phyloP scores from a whole-genome alignment of 495 filamentous ascomycete genomes.

The Podospora comata region DNA sequence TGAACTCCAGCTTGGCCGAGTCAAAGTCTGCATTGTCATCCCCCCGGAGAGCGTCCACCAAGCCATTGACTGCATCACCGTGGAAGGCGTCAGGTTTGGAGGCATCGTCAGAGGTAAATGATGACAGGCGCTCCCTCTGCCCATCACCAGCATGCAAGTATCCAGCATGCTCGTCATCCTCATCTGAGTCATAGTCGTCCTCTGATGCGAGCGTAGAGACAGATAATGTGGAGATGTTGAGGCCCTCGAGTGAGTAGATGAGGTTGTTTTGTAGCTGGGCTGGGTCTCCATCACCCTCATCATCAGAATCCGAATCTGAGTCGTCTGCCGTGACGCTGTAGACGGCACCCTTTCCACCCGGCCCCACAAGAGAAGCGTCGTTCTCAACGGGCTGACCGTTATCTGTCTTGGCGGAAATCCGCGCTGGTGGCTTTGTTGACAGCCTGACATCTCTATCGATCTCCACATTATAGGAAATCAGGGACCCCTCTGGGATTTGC shows the following conservation, averaged over 20 bases:
- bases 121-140: constrained; percentile 46
- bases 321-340: constrained; percentile 48
- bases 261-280: constrained; percentile 40
- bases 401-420: constrained; percentile 39
- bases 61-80: constrained; percentile 76
- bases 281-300: constrained; percentile 46
- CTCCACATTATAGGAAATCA: constrained; percentile 75
- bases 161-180: constrained; percentile 29
- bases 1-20: constrained; percentile 84
- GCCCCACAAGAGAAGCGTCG: constrained; percentile 57
- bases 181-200: constrained; percentile 41
- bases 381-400: constrained; percentile 42
- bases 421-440: constrained; percentile 25
- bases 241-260: constrained; percentile 66
- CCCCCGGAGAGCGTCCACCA: constrained; percentile 70
- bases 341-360: constrained; percentile 50
- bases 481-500: constrained; percentile 63
- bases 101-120: constrained; percentile 51
- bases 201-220: constrained; percentile 60
- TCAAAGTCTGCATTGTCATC: constrained; percentile 66
- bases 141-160: constrained; percentile 20
- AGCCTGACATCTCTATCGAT: constrained; percentile 56
- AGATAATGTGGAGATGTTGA: constrained; percentile 71
- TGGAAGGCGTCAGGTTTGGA: constrained; percentile 67
- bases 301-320: constrained; percentile 48